Base-by-base conservation (phyloP, 2,329 filamentous ascomycete genomes). In the Calonectria montana region DNA sequence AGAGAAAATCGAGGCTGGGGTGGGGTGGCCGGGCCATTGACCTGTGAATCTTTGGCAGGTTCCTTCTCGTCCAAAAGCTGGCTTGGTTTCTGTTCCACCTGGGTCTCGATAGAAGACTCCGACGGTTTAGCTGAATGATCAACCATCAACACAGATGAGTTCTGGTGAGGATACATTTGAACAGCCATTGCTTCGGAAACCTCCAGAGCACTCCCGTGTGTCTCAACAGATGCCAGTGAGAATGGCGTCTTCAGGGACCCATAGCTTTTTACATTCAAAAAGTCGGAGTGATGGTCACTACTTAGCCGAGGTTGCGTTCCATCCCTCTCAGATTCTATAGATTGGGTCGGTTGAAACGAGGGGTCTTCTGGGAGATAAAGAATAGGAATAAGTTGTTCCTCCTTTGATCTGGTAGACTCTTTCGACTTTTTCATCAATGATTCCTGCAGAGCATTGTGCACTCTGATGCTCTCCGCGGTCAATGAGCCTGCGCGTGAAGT, bases 121-220 rank as follows among this genome's bases (percentile, higher is more conserved):
- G 87, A 88, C 27, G 86, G 87, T 78, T 85, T 88, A 48, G 83
- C 84, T 12, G 87, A 87, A 77, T 91, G 88, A 74, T 91, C 84
- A 35, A 92, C 88, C 81, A 92, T 86, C 48, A 92, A 80, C 13
- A 93, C 83, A 5, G 91, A 93, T 59, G 88, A 91, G 75, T 92
- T 92, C 76, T 92, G 90, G 74, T 93, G 91, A 23, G 89, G 87
- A 74, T 88, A 91, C 76, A 93, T 90, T 72, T 87, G 90, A 67
- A 93, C 87, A 45, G 89, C 90, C 78, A 89, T 83, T 39, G 91
- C 91, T 82, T 93, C 90, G 1, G 90, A 91, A 47, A 93, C 87
- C 75, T 91, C 91, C 4, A 86, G 85, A 3, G 89, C 91, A n/a
- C 91, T 91, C 39, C 86, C 88, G 43, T 85, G 88, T n/a, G 90